A percentile compares a stretch with the other conserved stretches of the same genome.
Evolutionary conservation across 2,329 filamentous ascomycete species (phyloP).

Genomic region (Monosporascus sp.): DNA sequence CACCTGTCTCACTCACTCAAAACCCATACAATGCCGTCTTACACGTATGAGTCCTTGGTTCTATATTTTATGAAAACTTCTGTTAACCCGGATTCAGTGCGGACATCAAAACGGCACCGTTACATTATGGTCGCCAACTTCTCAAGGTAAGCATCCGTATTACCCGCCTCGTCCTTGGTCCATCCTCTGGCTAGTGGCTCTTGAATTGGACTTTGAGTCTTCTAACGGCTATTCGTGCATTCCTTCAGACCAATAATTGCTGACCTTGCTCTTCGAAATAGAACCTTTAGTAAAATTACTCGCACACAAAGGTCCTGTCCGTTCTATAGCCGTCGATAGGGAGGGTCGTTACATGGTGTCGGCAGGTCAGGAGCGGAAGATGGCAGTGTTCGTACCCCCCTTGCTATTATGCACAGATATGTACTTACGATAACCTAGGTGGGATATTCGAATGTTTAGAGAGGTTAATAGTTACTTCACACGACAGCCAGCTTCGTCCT

Average conservation of each 20-base stretch:
- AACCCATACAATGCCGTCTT: slow-evolving; percentile 91
- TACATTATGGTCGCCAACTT: slow-evolving; percentile 93
- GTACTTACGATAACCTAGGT: slow-evolving; percentile 30
- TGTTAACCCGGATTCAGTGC: neutral
- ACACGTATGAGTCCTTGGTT: slow-evolving; percentile 50
- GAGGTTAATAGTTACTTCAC: slow-evolving; percentile 89
- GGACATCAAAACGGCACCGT: slow-evolving; percentile 95
- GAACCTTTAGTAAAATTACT: slow-evolving; percentile 87
- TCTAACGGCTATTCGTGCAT: neutral
- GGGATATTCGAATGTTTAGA: slow-evolving; percentile 92
- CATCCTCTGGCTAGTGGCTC: neutral
- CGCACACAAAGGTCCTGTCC: slow-evolving; percentile 83
- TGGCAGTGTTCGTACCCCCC: slow-evolving; percentile 55
- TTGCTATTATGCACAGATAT: neutral
- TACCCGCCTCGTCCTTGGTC: neutral
- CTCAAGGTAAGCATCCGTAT: slow-evolving; percentile 18
- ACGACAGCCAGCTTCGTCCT: slow-evolving; percentile 71
- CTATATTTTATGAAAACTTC: neutral
- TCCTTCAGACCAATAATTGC: neutral
- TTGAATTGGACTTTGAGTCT: neutral
- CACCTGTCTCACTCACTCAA: slow-evolving; percentile 76
- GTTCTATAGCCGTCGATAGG: slow-evolving; percentile 77
- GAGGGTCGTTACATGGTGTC: slow-evolving; percentile 95
- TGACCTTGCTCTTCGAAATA: slow-evolving; percentile 26
- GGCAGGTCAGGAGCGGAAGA: slow-evolving; percentile 80